These are phyloP conservation scores for Lenzites betulinus DNA, from an alignment of 768 basidiomycete genomes.

Conservation along the genomic window DNA sequence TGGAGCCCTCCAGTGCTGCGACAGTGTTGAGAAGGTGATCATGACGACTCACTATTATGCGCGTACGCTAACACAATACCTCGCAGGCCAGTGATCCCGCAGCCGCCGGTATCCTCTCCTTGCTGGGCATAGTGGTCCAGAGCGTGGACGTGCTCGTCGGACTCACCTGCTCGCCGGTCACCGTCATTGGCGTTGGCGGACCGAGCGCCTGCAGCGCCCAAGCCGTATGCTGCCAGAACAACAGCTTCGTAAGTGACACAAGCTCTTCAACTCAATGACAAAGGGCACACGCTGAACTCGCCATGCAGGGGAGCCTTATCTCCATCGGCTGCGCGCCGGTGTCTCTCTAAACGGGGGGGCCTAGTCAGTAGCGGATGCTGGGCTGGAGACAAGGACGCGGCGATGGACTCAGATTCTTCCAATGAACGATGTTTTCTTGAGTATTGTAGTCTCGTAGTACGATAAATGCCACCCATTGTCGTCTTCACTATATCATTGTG, in stretches of 20 bases:
- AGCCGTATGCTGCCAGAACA: conserved; percentile 14
- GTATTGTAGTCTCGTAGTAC: too few relatives aligned
- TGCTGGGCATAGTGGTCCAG: conserved; percentile 3
- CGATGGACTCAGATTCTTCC: too few relatives aligned
- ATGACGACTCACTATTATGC: background rate
- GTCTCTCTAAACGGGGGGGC: conserved; percentile 4
- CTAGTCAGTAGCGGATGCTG: background rate
- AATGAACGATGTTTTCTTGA: background rate
- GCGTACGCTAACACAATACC: background rate
- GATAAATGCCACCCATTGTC: background rate
- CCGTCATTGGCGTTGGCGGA: conserved; percentile 7
- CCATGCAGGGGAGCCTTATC: conserved; percentile 16
- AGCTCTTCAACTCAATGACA: background rate
- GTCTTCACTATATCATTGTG: background rate
- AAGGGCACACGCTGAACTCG: background rate
- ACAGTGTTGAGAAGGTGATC: background rate
- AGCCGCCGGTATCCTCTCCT: background rate
- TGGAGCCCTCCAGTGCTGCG: conserved; percentile 15
- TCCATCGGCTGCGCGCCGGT: conserved; percentile 22
- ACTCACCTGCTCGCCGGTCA: conserved; percentile 8
- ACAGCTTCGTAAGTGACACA: conserved; percentile 1
- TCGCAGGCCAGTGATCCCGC: background rate
- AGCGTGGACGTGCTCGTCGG: conserved; percentile 3
- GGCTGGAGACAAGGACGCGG: too few relatives aligned
- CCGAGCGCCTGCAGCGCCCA: background rate